Evolutionary conservation across 306 rosid genomes (phyloP).

Genomic region (Pterocarpus santalinus): DNA sequence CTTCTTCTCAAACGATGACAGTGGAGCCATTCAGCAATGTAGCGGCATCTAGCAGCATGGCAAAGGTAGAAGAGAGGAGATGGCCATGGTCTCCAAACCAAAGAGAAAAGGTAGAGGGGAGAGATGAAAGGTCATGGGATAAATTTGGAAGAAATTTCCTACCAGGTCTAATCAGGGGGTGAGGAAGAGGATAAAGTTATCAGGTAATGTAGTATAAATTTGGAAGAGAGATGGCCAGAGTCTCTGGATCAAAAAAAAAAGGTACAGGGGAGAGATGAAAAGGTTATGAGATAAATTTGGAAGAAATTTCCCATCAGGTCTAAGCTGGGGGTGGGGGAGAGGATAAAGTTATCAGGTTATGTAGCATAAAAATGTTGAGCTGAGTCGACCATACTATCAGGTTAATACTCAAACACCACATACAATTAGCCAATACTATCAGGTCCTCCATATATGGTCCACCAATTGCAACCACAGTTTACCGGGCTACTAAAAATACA

Average conservation of each 20-base stretch:
- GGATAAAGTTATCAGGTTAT: not conserved
- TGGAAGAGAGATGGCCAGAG: not conserved
- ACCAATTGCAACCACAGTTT: not conserved
- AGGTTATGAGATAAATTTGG: not conserved
- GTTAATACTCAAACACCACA: no score
- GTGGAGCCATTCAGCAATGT: no score
- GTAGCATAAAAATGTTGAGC: no score
- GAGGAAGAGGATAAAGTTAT: not conserved
- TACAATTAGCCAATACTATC: no score
- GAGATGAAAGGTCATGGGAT: not conserved
- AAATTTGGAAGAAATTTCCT: not conserved
- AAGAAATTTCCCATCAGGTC: not conserved
- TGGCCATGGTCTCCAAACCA: not conserved
- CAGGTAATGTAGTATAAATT: not conserved
- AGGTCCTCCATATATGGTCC: not conserved
- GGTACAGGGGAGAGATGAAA: not conserved
- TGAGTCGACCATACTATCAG: no score
- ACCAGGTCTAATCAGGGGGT: not conserved
- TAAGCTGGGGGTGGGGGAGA: not conserved
- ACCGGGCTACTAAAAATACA: constrained; percentile 9
- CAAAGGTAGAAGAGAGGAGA: not conserved
- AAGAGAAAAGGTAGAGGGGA: not conserved
- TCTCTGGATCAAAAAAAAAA: not conserved
- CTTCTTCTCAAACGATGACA: no score
- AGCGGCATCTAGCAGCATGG: no score